Evolutionary conservation across 805 yeast species (phyloP), one percentile per base, ranked within the genome.

Genomic region (Starmerella vitae): DNA sequence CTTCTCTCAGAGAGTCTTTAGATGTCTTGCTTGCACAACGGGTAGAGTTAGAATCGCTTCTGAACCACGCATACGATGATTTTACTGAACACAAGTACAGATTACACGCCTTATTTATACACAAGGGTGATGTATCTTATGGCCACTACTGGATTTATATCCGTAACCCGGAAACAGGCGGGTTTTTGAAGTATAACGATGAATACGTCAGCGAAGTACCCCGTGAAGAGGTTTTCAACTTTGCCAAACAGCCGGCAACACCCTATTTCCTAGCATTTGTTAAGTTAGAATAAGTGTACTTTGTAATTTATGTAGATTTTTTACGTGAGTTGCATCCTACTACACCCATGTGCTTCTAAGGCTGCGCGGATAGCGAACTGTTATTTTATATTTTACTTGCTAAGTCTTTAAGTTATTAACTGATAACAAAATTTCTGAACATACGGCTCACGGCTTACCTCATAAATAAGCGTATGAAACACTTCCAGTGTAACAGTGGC

Each of bases 121-220:
- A 91, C 58, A 66, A 95, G 36, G 98, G 98, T 5, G 93, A 85
- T 52, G 97, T 95, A 0, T 76, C 84, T 37, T 88, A 82, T 54
- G 98, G 98, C 2, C 98, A 91, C 59, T 91, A 91, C 59, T 91
- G 97, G 96, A 72, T 88, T 14, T 91, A 88, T 56, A 86, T 91
- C 45, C 74, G 72, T 43, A 97, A 91, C 58, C 72, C 75, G 3
- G 68, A 68, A 45, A 66, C 68, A 15, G 68, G 71, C 21, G 62
- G 80, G 17, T 91, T 75, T 72, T 67, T 95, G 45, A 86, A 84
- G 63, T 91, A 91, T 59, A 91, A 91, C 54, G 98, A 91, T 62
- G 97, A 91, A 52, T 68, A 70, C n/a, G 93, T 91, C n/a, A 74
- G 84, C 2, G 93, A 78, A 47, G 95, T 80, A 1, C 75, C 76